Percentiles rank a stretch among this genome's conserved stretches.
Conservation (phyloP, 345 rosid genomes). For the Hibiscus tridactylites region DNA sequence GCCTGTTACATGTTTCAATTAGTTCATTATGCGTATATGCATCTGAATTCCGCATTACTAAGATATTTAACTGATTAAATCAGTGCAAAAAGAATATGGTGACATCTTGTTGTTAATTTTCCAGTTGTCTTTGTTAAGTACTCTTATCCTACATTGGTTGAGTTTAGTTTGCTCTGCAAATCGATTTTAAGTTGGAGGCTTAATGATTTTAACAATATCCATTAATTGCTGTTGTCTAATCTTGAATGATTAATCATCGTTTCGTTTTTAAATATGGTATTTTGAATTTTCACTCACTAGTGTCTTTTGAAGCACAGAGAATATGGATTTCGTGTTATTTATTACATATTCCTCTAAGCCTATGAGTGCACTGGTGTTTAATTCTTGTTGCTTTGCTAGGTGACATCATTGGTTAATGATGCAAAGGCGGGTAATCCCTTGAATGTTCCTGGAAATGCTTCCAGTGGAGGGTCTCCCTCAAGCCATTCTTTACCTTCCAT, state of each 20-base stretch:
- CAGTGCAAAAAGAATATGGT: neutral
- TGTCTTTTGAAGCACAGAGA: neutral
- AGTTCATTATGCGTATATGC: neutral
- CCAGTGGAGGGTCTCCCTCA: slow-evolving; percentile 44
- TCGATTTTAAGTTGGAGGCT: neutral
- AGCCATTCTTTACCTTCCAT: slow-evolving; percentile 77
- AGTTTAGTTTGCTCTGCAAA: neutral
- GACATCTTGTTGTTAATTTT: neutral
- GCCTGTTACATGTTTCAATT: neutral
- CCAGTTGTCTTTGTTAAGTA: neutral
- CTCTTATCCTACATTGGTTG: neutral
- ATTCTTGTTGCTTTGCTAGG: slow-evolving; percentile 26
- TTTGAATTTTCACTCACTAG: no score
- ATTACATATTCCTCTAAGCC: neutral
- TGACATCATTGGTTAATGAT: slow-evolving; percentile 63
- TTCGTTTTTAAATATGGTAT: neutral
- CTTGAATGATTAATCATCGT: neutral
- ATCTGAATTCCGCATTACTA: neutral
- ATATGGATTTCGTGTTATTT: neutral
- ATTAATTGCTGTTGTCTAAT: neutral
- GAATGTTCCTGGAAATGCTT: slow-evolving; percentile 56
- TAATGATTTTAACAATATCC: neutral
- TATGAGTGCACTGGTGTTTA: slow-evolving; percentile 6
- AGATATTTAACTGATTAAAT: neutral
- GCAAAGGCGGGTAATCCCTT: slow-evolving; percentile 77